Conservation (phyloP, 108 stramenopile species). For the Conticribra weissflogii region DNA sequence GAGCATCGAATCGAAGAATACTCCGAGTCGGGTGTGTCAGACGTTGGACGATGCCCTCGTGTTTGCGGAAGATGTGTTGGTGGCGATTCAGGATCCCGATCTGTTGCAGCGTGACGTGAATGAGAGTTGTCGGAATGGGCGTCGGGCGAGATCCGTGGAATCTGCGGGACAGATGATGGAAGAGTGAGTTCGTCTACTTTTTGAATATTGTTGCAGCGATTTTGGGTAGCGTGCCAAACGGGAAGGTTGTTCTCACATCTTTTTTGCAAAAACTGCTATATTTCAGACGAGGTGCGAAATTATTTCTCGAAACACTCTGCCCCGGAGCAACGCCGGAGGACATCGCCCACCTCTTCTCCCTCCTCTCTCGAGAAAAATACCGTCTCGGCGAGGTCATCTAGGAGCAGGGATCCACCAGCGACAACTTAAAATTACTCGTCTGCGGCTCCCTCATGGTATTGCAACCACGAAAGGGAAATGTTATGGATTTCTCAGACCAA, state of each 20-base stretch:
- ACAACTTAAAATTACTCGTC: no score
- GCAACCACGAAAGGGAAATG: no score
- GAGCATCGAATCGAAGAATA: constrained; percentile 1
- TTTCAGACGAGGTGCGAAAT: constrained; percentile 35
- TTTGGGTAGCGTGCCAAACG: no score
- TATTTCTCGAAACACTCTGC: constrained; percentile 48
- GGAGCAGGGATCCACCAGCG: no score
- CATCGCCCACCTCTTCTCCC: constrained; percentile 27
- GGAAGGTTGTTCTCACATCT: no score
- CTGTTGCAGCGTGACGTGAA: constrained; percentile 43
- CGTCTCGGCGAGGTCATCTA: constrained; percentile 48
- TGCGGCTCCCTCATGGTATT: no score
- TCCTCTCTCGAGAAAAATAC: constrained; percentile 54
- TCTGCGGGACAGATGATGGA: neutral
- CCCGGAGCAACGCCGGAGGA: constrained; percentile 30
- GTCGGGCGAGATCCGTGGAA: neutral
- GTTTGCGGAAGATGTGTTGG: constrained; percentile 69
- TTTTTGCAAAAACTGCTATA: no score
- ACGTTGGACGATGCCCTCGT: constrained; percentile 64
- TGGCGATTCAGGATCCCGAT: constrained; percentile 46
- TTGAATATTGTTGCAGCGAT: no score
- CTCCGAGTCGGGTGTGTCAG: constrained; percentile 51
- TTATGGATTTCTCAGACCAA: no score
- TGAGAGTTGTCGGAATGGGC: constrained; percentile 9
- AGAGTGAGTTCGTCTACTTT: no score